Evolutionary conservation across 2,329 filamentous ascomycete genomes (phyloP).

Genomic region (Fusarium buharicum): DNA sequence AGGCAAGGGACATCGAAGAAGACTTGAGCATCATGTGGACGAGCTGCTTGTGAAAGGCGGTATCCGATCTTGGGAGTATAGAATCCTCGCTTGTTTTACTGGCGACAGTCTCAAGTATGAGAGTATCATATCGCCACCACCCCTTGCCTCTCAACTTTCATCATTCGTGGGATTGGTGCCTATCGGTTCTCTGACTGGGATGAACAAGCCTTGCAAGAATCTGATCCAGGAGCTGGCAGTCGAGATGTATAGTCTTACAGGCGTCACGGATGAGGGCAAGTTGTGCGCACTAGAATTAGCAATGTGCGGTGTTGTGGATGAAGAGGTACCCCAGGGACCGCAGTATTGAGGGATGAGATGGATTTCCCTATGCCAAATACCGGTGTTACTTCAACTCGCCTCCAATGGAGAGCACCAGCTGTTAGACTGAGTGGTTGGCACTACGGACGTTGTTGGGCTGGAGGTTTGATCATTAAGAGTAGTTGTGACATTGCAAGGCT

Average conservation of each 20-base stretch:
- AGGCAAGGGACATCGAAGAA: accelerated
- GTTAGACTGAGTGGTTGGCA: too few relatives aligned
- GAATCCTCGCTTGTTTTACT: conserved; percentile 1
- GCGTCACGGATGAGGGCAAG: neutral
- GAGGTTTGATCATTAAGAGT: neutral
- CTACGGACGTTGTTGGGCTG: neutral
- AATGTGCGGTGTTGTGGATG: neutral
- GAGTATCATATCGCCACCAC: neutral
- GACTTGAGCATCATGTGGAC: accelerated
- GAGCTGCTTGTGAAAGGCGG: neutral
- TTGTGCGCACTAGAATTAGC: neutral
- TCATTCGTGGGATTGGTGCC: neutral
- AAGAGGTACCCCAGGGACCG: neutral
- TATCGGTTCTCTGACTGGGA: too few relatives aligned
- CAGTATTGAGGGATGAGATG: too few relatives aligned
- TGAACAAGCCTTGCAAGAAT: neutral
- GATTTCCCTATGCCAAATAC: neutral
- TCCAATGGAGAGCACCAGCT: neutral
- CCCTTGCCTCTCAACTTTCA: neutral
- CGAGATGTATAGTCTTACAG: neutral
- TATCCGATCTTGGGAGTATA: neutral
- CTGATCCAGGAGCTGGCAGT: neutral
- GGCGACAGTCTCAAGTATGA: neutral
- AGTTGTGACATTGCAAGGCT: neutral
- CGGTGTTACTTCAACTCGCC: neutral